Evolutionary conservation across 2,329 filamentous ascomycete genomes (phyloP), one percentile per base, ranked within the genome.

Genomic region (Didymella sp.): DNA sequence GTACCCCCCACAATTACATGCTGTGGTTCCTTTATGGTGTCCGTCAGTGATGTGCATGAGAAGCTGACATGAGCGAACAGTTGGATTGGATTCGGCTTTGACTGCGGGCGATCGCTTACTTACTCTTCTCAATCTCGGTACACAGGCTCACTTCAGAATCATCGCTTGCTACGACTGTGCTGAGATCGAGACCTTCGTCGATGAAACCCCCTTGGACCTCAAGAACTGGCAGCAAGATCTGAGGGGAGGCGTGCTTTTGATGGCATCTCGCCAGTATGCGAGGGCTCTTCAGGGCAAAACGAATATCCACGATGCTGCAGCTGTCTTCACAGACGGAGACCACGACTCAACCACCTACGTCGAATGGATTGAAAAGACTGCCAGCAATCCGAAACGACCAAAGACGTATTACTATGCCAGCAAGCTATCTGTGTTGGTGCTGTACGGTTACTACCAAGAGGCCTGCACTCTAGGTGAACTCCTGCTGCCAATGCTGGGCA

Each of bases 221-320:
- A 85, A 85, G 1, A 86, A 88, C 46, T 93, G 90, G 90, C 80
- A 87, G 43, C 79, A 82, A 41, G 90, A 92, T 66, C 83, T 88
- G 1, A 82, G 89, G 56, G 90, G 90, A 15, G 90, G 90, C 2
- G 86, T 86, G 0, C 79, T 92, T 48, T 78, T 93, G 6, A 84
- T 89, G 58, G 82, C 84, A 2, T 80, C 88, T 3, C 80, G 88
- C 46, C 90, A 93, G 70, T 82, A 85, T 22, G 84, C 83, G 47
- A 84, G 89, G 45, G 88, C 90, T 21, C 76, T 93, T 19, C 89
- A 92, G 71, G 90, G 90, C 51, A 93, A 92, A 73, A 93, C 90
- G 0, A 75, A 76, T 11, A 76, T 76, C 2, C 74, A 77, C 11
- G 77, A 82, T 9, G 76, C 87, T 0, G 68, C 79, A 0, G 79